These are phyloP conservation scores for Flaveria trinervia DNA, from an alignment of 129 eudicot species.

Conservation along the genomic window DNA sequence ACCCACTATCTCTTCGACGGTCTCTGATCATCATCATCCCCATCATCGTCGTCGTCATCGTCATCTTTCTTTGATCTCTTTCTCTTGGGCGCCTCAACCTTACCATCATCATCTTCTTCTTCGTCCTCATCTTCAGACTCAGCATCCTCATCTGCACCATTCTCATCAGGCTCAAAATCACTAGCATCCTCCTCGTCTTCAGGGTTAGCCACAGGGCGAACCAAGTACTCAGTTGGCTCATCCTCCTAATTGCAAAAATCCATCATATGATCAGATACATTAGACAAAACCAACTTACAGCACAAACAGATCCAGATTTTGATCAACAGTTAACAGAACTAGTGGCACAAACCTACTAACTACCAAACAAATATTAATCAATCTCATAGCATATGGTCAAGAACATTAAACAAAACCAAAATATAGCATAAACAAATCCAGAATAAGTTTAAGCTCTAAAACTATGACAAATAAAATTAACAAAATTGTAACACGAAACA, in stretches of 20 bases:
- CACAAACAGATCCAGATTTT: neutral
- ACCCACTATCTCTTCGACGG: constrained; percentile 79
- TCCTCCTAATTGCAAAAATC: constrained; percentile 55
- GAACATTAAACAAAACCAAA: neutral
- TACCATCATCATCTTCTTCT: constrained; percentile 45
- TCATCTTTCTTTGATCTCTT: constrained; percentile 65
- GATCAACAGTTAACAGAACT: neutral
- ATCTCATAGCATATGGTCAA: neutral
- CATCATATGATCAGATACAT: constrained; percentile 5
- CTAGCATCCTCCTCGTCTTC: constrained; percentile 92
- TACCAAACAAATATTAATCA: neutral
- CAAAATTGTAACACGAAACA: neutral
- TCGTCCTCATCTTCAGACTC: constrained; percentile 58
- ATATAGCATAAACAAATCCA: neutral
- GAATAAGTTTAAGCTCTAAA: neutral
- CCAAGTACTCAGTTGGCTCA: constrained; percentile 75
- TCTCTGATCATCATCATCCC: constrained; percentile 61
- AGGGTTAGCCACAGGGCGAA: constrained; percentile 66
- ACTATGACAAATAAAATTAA: neutral
- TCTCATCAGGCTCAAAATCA: constrained; percentile 82
- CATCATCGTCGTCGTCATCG: constrained; percentile 36
- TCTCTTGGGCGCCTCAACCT: constrained; percentile 69
- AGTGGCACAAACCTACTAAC: too few relatives aligned
- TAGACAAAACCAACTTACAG: neutral
- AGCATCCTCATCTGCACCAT: constrained; percentile 56